phyloP scores from a whole-genome alignment of 2,329 filamentous ascomycete species.

The Aureobasidium sp. region DNA sequence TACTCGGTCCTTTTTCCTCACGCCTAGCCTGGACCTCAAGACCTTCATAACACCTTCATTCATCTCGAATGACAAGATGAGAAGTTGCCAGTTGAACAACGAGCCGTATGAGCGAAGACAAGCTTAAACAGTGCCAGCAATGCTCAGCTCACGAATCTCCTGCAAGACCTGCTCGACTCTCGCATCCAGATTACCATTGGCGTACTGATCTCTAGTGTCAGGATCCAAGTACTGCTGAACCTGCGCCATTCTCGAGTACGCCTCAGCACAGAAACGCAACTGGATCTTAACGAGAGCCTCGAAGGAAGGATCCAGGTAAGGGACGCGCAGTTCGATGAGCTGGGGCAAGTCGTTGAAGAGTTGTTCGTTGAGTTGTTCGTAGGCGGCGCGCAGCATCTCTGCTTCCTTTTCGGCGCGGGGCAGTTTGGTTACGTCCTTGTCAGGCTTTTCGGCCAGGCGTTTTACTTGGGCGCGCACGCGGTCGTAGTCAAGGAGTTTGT shows the following conservation, averaged over 20 bases:
- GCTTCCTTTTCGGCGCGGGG: conserved; percentile 94
- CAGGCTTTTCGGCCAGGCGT: conserved; percentile 93
- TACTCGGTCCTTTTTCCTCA: not conserved
- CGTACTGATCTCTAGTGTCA: conserved; percentile 92
- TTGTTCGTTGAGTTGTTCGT: conserved; percentile 96
- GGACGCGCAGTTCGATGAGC: conserved; percentile 91
- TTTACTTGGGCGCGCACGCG: conserved; percentile 92
- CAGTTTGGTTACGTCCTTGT: conserved; percentile 96
- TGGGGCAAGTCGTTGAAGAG: conserved; percentile 87
- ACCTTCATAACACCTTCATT: not conserved
- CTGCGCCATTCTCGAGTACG: conserved; percentile 96
- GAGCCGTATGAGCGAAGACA: not conserved
- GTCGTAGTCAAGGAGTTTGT: conserved; percentile 98
- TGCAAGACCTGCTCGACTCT: conserved; percentile 92
- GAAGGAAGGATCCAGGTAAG: conserved; percentile 93
- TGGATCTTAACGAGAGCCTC: conserved; percentile 99
- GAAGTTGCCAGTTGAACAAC: not conserved
- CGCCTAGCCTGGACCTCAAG: not conserved
- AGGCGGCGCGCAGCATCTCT: conserved; percentile 85
- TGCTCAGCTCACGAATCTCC: conserved; percentile 94
- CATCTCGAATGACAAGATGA: not conserved
- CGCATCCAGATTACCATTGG: conserved; percentile 81
- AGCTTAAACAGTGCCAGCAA: conserved; percentile 59
- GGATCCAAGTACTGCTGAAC: conserved; percentile 97
- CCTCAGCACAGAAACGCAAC: conserved; percentile 92